Evolutionary conservation across 371 early-diverging fungal genomes (phyloP).

Genomic region (Mucor ambiguus): DNA sequence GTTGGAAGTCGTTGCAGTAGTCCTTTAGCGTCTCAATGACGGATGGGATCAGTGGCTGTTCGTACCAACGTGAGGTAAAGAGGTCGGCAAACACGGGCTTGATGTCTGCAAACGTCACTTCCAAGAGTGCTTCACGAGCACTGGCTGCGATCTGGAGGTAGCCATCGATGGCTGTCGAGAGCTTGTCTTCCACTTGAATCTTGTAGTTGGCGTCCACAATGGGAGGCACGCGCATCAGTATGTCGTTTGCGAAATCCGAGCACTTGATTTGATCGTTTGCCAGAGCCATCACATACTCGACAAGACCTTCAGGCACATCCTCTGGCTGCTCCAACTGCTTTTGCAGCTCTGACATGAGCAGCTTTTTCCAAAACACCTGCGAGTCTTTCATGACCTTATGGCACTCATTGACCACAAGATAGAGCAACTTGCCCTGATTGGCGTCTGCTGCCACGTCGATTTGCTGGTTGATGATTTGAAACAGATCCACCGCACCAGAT

Average conservation of each 20-base stretch:
- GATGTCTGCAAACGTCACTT: conserved; percentile 84
- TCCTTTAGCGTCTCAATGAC: conserved; percentile 90
- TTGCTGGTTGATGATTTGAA: conserved; percentile 97
- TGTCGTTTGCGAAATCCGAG: conserved; percentile 86
- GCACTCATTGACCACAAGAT: conserved; percentile 88
- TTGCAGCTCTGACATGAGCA: conserved; percentile 73
- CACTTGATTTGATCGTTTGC: conserved; percentile 91
- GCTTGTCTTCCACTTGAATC: conserved; percentile 57
- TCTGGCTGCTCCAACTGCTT: conserved; percentile 74
- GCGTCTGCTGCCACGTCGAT: conserved; percentile 86
- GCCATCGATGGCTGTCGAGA: conserved; percentile 74
- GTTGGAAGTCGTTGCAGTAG: conserved; percentile 84
- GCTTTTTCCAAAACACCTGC: conserved; percentile 76
- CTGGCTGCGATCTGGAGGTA: conserved; percentile 81
- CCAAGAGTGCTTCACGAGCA: conserved; percentile 72
- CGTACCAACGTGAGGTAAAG: conserved; percentile 90
- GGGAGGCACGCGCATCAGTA: conserved; percentile 67
- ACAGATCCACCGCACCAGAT: conserved; percentile 82
- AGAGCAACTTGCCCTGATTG: conserved; percentile 82
- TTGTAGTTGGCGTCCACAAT: conserved; percentile 72
- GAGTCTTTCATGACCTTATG: conserved; percentile 79
- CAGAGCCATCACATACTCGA: conserved; percentile 93
- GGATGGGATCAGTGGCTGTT: conserved; percentile 76
- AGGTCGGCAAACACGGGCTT: conserved; percentile 71
- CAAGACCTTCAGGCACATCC: conserved; percentile 76